Conservation (phyloP, 2,329 filamentous ascomycete species). For the Clonostachys chloroleuca region DNA sequence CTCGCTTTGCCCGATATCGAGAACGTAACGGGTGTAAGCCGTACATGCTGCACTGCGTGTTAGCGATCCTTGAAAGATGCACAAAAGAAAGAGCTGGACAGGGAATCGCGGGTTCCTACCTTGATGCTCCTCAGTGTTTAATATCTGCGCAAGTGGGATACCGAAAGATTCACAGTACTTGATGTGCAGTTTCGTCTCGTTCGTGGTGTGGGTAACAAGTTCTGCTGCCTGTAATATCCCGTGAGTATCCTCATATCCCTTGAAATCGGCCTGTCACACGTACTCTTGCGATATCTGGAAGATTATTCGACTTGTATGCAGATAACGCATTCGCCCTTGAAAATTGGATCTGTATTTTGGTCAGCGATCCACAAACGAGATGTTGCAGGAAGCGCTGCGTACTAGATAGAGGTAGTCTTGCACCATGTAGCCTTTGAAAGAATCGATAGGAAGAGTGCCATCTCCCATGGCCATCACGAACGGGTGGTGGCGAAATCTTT, state of each 20-base stretch:
- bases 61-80: background rate
- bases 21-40: constrained; percentile 79
- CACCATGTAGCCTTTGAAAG: constrained; percentile 84
- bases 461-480: constrained; percentile 77
- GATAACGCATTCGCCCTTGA: constrained; percentile 81
- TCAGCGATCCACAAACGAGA: background rate
- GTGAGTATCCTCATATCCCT: constrained; percentile 23
- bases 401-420: constrained; percentile 92
- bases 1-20: constrained; percentile 82
- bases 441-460: constrained; percentile 68
- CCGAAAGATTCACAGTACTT: constrained; percentile 80
- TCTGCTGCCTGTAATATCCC: constrained; percentile 22
- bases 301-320: constrained; percentile 75
- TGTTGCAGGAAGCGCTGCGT: constrained; percentile 8
- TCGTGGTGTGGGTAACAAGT: constrained; percentile 72
- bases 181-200: constrained; percentile 78
- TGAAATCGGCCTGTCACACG: constrained; percentile 37
- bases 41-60: constrained; percentile 54
- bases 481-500: constrained; percentile 71
- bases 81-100: background rate
- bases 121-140: constrained; percentile 68
- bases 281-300: constrained; percentile 69
- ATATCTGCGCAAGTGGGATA: constrained; percentile 68
- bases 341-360: constrained; percentile 65
- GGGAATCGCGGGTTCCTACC: constrained; percentile 35